Base-by-base conservation (phyloP, 768 basidiomycete species). In the Coprinopsis cinerea region DNA sequence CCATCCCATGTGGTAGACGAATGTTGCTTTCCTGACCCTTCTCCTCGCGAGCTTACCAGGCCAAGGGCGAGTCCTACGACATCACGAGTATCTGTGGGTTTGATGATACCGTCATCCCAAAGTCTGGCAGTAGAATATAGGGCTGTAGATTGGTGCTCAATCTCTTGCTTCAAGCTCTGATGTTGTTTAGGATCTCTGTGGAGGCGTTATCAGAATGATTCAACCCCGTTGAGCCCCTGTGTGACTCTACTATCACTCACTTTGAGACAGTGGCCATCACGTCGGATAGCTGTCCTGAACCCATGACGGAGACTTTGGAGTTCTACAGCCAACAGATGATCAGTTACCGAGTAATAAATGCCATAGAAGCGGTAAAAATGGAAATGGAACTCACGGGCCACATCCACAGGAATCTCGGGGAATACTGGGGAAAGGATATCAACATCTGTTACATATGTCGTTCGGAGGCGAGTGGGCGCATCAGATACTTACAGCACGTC, bases 401-500 rank as follows among this genome's bases (percentile, higher is more conserved):
- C 91, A 93, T 94, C 89, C 91, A 97, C 45, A 97, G 67, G 77
- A 97, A 96, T 52, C 92, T 77, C 15, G 94, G 93, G 3, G 89
- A 92, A 67, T 95, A 97, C 83, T 93, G 44, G 32, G 30, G 42
- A 49, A 34, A 25, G n/a, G 52, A 34, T 10, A 28, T 40, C 6
- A 42, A 44, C 30, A 47, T 6, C 23, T 7, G 18, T 39, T 14
- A 26, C 4, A 11, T 18, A 27, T 2, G 15, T n/a, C n/a, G 22
- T 32, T 41, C 11, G 30, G 5, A 28, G n/a, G n/a, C n/a, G n/a
- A n/a, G n/a, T 53, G 15, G 48, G 46, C 14, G 18, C 9, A 43
- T 36, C 23, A 36, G 53, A 51, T 24, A 77, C 88, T 71, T 64
- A 94, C 91, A 52, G 92, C 89, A 48, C 92, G 76, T 17, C 92